Evolutionary conservation across 805 yeast species (phyloP).

Genomic region (Candida ulmi): DNA sequence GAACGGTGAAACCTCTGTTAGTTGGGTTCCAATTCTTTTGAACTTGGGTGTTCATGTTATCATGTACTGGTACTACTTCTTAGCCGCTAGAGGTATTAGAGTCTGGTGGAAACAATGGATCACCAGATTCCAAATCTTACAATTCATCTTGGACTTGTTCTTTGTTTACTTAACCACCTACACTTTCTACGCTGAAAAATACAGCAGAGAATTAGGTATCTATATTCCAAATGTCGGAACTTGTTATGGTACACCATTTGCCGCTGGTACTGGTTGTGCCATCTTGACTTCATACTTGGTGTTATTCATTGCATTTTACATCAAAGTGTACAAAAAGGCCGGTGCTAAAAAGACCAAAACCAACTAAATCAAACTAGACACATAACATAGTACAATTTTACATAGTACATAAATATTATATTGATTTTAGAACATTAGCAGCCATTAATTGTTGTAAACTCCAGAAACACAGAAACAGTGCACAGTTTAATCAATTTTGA

Average conservation of each 20-base stretch:
- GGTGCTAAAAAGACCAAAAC: slow-evolving; percentile 24
- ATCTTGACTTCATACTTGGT: slow-evolving; percentile 85
- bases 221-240: slow-evolving; percentile 73
- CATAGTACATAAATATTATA: background rate
- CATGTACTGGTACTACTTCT: slow-evolving; percentile 97
- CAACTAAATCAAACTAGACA: slow-evolving; percentile 5
- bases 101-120: slow-evolving; percentile 99
- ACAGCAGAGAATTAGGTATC: slow-evolving; percentile 36
- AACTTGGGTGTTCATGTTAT: slow-evolving; percentile 91
- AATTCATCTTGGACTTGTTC: slow-evolving; percentile 81
- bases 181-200: slow-evolving; percentile 76
- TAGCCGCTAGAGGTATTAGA: slow-evolving; percentile 85
- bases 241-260: slow-evolving; percentile 89
- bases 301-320: slow-evolving; percentile 88
- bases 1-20: slow-evolving; percentile 82
- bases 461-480: too few relatives aligned
- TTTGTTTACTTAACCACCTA: slow-evolving; percentile 94
- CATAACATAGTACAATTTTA: background rate
- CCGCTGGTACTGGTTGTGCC: slow-evolving; percentile 87
- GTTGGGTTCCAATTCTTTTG: slow-evolving; percentile 90
- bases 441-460: too few relatives aligned
- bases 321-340: slow-evolving; percentile 67
- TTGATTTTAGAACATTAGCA: too few relatives aligned
- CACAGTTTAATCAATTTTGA: too few relatives aligned
- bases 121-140: slow-evolving; percentile 91